Evolutionary conservation across 768 basidiomycete genomes (phyloP).

Genomic region (Lactarius akahatsu): DNA sequence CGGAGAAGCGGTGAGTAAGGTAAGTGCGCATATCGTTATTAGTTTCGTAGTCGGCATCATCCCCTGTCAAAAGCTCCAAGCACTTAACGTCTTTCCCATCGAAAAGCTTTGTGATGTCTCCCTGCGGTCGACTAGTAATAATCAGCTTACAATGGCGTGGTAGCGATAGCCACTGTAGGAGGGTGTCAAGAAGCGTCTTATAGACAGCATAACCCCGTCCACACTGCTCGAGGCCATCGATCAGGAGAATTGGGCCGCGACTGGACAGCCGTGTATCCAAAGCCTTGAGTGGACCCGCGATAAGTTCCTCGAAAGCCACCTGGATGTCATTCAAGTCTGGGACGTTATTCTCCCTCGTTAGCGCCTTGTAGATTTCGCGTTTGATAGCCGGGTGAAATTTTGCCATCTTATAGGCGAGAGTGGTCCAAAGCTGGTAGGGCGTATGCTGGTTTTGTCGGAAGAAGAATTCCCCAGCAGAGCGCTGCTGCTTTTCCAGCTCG

Average conservation of each 20-base stretch:
- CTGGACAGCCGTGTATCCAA: neutral
- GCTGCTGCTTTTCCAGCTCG: constrained; percentile 19
- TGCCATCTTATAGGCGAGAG: constrained; percentile 23
- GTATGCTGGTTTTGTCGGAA: neutral
- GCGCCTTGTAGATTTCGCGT: neutral
- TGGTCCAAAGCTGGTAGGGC: constrained; percentile 13
- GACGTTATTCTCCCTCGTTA: neutral
- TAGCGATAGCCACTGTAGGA: constrained; percentile 13
- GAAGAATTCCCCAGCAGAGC: constrained; percentile 16
- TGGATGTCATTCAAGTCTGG: neutral
- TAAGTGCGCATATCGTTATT: constrained; percentile 11
- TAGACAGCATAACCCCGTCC: neutral
- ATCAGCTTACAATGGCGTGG: constrained; percentile 25
- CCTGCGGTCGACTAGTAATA: constrained; percentile 18
- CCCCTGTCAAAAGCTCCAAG: constrained; percentile 19
- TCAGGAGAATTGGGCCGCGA: constrained; percentile 15
- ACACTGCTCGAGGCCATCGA: constrained; percentile 22
- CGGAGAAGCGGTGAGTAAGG: constrained; percentile 15
- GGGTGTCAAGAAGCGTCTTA: constrained; percentile 7
- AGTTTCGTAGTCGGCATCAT: constrained; percentile 4
- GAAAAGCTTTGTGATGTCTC: constrained; percentile 18
- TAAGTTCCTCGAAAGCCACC: constrained; percentile 7
- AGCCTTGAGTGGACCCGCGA: constrained; percentile 11
- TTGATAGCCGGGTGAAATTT: constrained; percentile 22
- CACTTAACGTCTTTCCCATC: constrained; percentile 6